Conservation (phyloP, 352 stramenopile genomes). For the Phytopythium ostracodes region DNA sequence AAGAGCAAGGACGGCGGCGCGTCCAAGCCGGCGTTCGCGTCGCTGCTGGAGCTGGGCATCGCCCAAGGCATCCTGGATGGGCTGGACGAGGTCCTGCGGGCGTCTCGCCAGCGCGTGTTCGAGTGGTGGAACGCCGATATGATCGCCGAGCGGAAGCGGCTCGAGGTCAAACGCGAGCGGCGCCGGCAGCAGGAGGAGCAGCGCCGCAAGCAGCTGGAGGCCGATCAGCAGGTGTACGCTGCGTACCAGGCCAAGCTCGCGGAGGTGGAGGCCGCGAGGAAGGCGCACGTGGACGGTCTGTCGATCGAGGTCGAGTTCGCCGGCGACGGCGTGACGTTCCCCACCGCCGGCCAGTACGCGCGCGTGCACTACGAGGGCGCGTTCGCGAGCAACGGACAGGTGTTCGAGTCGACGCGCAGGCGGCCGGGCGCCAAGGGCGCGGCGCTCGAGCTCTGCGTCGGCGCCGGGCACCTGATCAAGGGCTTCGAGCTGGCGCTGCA, state of each 20-base stretch:
- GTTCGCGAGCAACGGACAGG: conserved; percentile 40
- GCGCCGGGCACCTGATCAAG: conserved; percentile 58
- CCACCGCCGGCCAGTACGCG: conserved; percentile 54
- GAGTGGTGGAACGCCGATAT: conserved; percentile 66
- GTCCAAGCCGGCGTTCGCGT: conserved; percentile 38
- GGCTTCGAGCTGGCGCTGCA: conserved; percentile 68
- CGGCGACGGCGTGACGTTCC: conserved; percentile 55
- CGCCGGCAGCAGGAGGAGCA: conserved; percentile 45
- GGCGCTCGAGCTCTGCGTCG: conserved; percentile 72
- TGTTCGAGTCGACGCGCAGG: conserved; percentile 66
- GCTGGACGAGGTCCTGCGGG: conserved; percentile 53
- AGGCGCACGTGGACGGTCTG: conserved; percentile 38
- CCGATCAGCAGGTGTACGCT: conserved; percentile 33
- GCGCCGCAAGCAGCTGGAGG: conserved; percentile 32
- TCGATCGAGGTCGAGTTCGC: conserved; percentile 47
- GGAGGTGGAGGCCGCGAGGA: conserved; percentile 35
- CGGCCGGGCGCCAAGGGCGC: conserved; percentile 27
- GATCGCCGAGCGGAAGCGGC: conserved; percentile 64
- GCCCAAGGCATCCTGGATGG: conserved; percentile 60
- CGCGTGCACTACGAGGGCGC: conserved; percentile 66
- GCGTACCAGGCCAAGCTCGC: conserved; percentile 42
- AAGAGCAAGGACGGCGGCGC: conserved; percentile 21
- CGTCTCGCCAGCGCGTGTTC: conserved; percentile 41
- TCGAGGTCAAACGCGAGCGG: conserved; percentile 49
- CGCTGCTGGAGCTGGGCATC: conserved; percentile 52